A percentile compares a stretch with the other conserved stretches of the same genome.
phyloP scores from a whole-genome alignment of 23 red algal species.

The Gracilaria vermiculophylla region DNA sequence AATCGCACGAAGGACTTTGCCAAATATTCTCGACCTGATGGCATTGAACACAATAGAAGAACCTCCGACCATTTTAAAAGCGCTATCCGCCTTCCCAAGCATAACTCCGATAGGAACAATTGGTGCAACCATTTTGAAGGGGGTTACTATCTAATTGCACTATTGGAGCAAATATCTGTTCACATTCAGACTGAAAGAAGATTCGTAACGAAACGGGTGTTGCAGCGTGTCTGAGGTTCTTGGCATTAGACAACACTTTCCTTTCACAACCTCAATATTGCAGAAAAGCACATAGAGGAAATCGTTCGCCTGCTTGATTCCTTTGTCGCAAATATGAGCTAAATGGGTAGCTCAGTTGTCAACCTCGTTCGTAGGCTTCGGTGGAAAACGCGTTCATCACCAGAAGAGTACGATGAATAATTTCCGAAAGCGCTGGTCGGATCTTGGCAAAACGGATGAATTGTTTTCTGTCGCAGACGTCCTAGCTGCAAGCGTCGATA shows the following conservation, averaged over 20 bases:
- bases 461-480: too few species aligned
- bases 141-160: background rate
- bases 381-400: background rate
- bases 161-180: background rate
- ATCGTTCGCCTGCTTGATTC: background rate
- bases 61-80: conserved; percentile 92
- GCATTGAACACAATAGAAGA: conserved; percentile 80
- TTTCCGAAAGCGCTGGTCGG: background rate
- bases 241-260: background rate
- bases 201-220: background rate
- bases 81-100: conserved; percentile 88
- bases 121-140: conserved; percentile 56
- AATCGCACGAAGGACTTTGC: conserved; percentile 71
- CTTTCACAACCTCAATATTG: background rate
- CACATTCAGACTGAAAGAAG: background rate
- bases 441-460: background rate
- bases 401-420: background rate
- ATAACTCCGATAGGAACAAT: conserved; percentile 86
- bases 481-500: too few species aligned
- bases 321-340: background rate
- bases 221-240: background rate
- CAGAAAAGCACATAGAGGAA: too few species aligned
- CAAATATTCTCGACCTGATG: conserved; percentile 81
- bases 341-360: background rate
- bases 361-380: background rate